Percentiles rank a stretch among this genome's conserved stretches.
phyloP scores from a whole-genome alignment of 73 alveolate species.

The Durusdinium trenchii region DNA sequence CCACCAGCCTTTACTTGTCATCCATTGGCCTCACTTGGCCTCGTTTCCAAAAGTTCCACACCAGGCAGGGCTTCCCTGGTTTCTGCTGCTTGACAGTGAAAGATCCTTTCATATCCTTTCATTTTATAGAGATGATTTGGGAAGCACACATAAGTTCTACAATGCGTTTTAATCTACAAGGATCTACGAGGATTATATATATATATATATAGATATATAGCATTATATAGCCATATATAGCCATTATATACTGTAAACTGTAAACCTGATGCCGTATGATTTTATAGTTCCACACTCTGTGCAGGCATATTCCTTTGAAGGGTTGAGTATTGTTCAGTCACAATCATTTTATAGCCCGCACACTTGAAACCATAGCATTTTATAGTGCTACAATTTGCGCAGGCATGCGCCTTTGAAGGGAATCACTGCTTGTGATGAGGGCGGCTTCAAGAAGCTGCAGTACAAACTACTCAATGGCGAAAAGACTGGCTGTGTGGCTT shows the following conservation, averaged over 20 bases:
- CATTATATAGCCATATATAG: not conserved
- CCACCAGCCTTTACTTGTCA: not conserved
- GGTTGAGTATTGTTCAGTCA: not conserved
- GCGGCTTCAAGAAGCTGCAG: not conserved
- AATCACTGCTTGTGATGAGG: not conserved
- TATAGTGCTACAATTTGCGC: not conserved
- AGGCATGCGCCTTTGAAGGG: not conserved
- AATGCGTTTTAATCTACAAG: no score
- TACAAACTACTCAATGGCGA: not conserved
- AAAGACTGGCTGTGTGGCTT: not conserved
- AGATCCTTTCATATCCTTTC: no score
- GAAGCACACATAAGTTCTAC: no score
- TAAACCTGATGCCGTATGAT: no score
- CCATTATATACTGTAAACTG: not conserved
- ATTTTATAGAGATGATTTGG: no score
- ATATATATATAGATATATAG: not conserved
- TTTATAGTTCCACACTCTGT: not conserved
- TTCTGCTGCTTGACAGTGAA: no score
- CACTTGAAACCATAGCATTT: not conserved
- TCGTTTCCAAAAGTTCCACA: no score
- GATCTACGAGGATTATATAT: not conserved
- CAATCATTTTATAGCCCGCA: not conserved
- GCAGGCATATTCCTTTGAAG: no score
- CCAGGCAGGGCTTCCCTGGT: no score
- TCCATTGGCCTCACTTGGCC: no score